Conservation (phyloP, 305 asterid genomes). For the Solanum chacoense region DNA sequence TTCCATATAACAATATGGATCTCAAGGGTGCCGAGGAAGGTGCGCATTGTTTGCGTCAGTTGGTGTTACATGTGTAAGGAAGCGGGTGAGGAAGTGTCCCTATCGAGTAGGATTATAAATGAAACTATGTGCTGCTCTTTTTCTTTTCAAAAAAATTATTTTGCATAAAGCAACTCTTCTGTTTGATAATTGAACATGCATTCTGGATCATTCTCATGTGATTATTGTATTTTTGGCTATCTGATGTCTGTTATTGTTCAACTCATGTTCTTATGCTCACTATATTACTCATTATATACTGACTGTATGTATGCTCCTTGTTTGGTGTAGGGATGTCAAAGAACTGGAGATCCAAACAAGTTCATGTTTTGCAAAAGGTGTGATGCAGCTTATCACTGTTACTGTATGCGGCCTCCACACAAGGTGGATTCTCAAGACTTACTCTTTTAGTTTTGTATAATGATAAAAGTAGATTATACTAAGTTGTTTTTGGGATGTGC, state of each 20-base stretch:
- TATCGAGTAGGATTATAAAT: background rate
- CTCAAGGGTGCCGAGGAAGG: background rate
- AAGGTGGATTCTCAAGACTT: conserved; percentile 19
- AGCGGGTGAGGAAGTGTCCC: background rate
- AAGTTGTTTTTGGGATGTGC: conserved; percentile 22
- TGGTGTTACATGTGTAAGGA: background rate
- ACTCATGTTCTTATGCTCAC: background rate
- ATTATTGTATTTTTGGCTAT: background rate
- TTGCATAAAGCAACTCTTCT: background rate
- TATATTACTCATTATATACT: background rate
- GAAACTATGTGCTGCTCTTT: background rate
- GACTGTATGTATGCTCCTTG: conserved; percentile 1
- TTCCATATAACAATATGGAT: background rate
- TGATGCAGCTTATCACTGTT: conserved; percentile 90
- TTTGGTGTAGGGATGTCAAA: conserved; percentile 58
- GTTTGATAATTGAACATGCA: background rate
- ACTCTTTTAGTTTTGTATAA: background rate
- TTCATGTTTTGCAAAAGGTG: conserved; percentile 97
- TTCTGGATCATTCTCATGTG: background rate
- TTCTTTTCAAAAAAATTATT: background rate
- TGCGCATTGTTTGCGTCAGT: background rate
- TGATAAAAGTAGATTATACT: background rate
- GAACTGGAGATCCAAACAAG: conserved; percentile 89
- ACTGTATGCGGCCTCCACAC: conserved; percentile 84
- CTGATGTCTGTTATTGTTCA: background rate